Evolutionary conservation across 2,329 filamentous ascomycete species (phyloP), one percentile per base, ranked within the genome.

Genomic region (Stagonosporopsis cucurbitacearum): DNA sequence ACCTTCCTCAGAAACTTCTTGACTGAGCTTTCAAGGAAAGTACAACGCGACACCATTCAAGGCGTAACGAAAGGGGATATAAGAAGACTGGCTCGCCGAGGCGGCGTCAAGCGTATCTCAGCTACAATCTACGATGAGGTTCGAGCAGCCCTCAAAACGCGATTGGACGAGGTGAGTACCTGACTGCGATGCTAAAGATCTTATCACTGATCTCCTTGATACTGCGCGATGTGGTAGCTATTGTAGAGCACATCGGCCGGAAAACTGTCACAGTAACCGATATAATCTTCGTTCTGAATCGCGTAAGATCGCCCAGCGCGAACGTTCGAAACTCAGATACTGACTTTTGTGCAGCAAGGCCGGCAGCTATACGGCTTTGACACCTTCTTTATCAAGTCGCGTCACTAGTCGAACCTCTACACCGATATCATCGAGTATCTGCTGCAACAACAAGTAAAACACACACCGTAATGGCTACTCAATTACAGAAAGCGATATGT

Each of bases 81-180:
- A 12, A 50, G 89, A 62, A 87, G 90, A 36, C 75, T 94, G 0
- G 90, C 90, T 1, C 84, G 90, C 6, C 86, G 90, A 6, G 90
- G 90, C 1, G 90, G 90, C 0, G 87, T 94, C 0, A 92, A 92
- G 70, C 80, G 90, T 0, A 91, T 93, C 8, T 88, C 86, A 0
- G 82, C 70, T 0, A 61, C 41, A 0, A 87, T 92, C 2, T 93
- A 93, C 65, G 79, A 86, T 0, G 87, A 90, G 0, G 72, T 81
- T 0, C 79, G 90, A 0, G 17, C 4, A 0, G 84, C 79, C 0
- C 48, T 93, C 1, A 84, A 80, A 20, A 57, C 64, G 0, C 77
- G 81, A 0, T 74, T 93, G 2, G 49, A 56, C 15, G 2, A 28
- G 0, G 69, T 72, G 45, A 53, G 71, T 59, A n/a, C 22, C 11